Conservation (phyloP, 495 filamentous ascomycete species). For the Cenococcum geophilum region DNA sequence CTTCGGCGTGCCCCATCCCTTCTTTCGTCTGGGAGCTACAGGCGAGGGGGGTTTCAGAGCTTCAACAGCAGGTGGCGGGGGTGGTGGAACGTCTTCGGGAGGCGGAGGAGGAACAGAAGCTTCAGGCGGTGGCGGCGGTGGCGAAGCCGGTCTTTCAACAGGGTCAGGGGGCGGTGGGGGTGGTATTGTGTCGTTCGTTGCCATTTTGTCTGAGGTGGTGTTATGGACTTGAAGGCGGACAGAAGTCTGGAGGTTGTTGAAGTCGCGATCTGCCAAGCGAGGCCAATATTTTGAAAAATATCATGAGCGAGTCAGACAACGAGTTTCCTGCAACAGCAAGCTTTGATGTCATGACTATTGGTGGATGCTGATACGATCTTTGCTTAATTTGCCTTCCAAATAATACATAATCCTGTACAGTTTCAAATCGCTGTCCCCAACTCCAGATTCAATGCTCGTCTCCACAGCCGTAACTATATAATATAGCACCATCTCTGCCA, state of each 20-base stretch:
- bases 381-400: background rate
- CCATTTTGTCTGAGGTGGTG: background rate
- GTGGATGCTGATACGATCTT: background rate
- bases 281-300: background rate
- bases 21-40: constrained; percentile 45
- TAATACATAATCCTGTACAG: background rate
- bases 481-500: background rate
- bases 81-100: constrained; percentile 8
- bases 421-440: background rate
- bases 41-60: constrained; percentile 3
- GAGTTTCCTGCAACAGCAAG: too few relatives aligned
- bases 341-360: too few relatives aligned
- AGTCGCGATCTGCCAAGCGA: background rate
- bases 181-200: background rate
- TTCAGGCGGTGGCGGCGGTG: constrained; percentile 14
- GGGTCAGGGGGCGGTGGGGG: background rate
- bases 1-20: constrained; percentile 45
- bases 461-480: background rate
- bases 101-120: constrained; percentile 11
- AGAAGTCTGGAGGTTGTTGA: background rate
- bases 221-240: background rate
- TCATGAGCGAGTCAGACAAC: background rate
- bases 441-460: constrained; percentile 3
- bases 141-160: background rate
- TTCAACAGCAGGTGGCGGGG: constrained; percentile 15